Evolutionary conservation across 2,329 filamentous ascomycete genomes (phyloP).

Genomic region (Septoria linicola): DNA sequence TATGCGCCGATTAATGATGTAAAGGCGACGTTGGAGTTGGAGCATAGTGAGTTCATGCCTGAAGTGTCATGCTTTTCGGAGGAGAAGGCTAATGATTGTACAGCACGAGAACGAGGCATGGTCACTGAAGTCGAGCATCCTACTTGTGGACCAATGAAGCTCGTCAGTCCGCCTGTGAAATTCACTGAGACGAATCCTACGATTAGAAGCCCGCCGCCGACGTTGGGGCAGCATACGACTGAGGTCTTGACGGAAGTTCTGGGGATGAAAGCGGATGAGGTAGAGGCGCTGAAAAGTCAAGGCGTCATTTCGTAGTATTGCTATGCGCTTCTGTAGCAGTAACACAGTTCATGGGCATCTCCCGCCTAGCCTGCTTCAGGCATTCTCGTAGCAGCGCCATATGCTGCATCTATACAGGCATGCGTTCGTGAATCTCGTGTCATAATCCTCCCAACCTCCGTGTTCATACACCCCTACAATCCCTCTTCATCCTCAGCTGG

Average conservation of each 20-base stretch:
- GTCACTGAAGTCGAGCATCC: slow-evolving; percentile 83
- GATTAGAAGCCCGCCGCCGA: slow-evolving; percentile 76
- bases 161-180: slow-evolving; percentile 94
- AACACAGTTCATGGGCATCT: not conserved
- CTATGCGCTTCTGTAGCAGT: not conserved
- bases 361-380: not conserved
- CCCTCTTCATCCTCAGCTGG: too few species aligned
- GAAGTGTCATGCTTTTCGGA: too few species aligned
- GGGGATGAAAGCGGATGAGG: slow-evolving; percentile 58
- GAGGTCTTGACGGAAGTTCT: slow-evolving; percentile 68
- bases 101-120: slow-evolving; percentile 76
- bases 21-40: slow-evolving; percentile 76
- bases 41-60: slow-evolving; percentile 62
- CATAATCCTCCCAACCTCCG: too few species aligned
- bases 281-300: slow-evolving; percentile 61
- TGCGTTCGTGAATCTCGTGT: too few species aligned
- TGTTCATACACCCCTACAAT: too few species aligned
- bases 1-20: slow-evolving; percentile 95
- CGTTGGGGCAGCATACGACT: slow-evolving; percentile 81
- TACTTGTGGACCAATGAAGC: slow-evolving; percentile 77
- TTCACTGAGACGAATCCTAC: slow-evolving; percentile 79
- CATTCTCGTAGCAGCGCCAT: too few species aligned
- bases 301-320: slow-evolving; percentile 57
- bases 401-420: too few species aligned
- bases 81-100: not conserved